phyloP scores from a whole-genome alignment of 2,329 filamentous ascomycete species.

The Colletotrichum neosansevieriae region DNA sequence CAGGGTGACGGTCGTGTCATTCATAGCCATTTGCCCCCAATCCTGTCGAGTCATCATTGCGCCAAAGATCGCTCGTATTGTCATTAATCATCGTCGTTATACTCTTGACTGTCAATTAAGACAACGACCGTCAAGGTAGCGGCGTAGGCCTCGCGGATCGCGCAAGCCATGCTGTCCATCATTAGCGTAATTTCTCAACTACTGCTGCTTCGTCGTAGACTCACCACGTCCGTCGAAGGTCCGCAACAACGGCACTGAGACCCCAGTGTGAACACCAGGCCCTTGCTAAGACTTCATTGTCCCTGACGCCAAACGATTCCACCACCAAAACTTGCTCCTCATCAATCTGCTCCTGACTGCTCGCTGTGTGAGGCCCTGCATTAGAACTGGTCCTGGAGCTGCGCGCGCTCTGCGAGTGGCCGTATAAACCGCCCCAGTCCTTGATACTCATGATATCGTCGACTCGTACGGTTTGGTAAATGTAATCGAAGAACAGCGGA shows the following conservation, averaged over 20 bases:
- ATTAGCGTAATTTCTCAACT: background rate
- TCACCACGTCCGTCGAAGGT: slow-evolving; percentile 75
- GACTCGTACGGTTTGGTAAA: slow-evolving; percentile 68
- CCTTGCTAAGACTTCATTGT: slow-evolving; percentile 81
- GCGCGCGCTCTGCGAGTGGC: slow-evolving; percentile 46
- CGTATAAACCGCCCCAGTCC: slow-evolving; percentile 71
- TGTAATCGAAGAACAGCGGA: slow-evolving; percentile 79
- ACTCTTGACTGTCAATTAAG: slow-evolving; percentile 63
- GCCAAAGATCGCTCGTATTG: slow-evolving; percentile 7
- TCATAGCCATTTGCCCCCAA: background rate
- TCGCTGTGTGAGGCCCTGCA: slow-evolving; percentile 43
- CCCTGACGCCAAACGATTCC: slow-evolving; percentile 78
- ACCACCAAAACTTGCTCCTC: slow-evolving; percentile 77
- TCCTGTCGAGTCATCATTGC: slow-evolving; percentile 18
- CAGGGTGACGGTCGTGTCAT: background rate
- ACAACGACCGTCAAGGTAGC: slow-evolving; percentile 80
- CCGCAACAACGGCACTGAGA: slow-evolving; percentile 76
- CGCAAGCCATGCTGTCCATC: slow-evolving; percentile 72
- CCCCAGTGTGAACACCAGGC: slow-evolving; percentile 85
- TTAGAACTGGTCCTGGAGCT: slow-evolving; percentile 49
- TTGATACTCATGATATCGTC: slow-evolving; percentile 75
- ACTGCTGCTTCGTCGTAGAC: slow-evolving; percentile 44
- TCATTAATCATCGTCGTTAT: slow-evolving; percentile 36
- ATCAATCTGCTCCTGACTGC: slow-evolving; percentile 58
- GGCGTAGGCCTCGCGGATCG: slow-evolving; percentile 81